Conservation (phyloP, 768 basidiomycete species). For the Xanthoconium stramineum region DNA sequence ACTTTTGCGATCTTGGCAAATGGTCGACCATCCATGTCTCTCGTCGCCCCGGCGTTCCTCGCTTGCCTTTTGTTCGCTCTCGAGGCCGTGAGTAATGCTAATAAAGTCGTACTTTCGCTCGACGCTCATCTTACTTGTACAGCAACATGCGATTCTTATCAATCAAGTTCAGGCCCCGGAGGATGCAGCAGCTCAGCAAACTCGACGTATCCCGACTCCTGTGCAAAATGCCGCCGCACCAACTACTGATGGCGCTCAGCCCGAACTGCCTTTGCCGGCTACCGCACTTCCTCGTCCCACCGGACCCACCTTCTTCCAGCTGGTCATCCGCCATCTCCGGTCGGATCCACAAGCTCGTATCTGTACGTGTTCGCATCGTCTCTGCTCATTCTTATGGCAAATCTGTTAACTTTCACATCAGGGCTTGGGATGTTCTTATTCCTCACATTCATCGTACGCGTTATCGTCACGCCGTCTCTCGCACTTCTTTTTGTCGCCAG, state of each 20-base stretch:
- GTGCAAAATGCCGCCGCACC: conserved; percentile 1
- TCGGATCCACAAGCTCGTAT: conserved; percentile 70
- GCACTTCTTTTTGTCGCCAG: conserved; percentile 61
- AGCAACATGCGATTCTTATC: conserved; percentile 85
- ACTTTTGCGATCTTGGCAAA: conserved; percentile 86
- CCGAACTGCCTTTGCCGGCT: conserved; percentile 20
- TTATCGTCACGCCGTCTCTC: conserved; percentile 65
- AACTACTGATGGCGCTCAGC: conserved; percentile 8
- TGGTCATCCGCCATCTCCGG: conserved; percentile 56
- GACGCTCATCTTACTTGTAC: background rate
- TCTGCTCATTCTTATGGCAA: background rate
- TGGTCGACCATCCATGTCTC: conserved; percentile 73
- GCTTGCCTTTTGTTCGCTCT: conserved; percentile 77
- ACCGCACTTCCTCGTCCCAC: conserved; percentile 16
- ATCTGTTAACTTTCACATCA: conserved; percentile 25
- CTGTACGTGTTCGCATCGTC: conserved; percentile 43
- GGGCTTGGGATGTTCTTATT: conserved; percentile 69
- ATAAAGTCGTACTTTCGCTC: background rate
- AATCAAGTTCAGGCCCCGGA: conserved; percentile 84
- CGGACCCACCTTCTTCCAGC: conserved; percentile 37
- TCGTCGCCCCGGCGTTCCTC: conserved; percentile 82
- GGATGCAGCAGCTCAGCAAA: conserved; percentile 38
- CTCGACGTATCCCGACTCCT: conserved; percentile 14
- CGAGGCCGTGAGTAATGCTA: conserved; percentile 63
- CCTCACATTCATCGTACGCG: conserved; percentile 68